Evolutionary conservation across 192 early-diverging fungal genomes (phyloP), one percentile per base, ranked within the genome.

Genomic region (Paraglomus occultum): DNA sequence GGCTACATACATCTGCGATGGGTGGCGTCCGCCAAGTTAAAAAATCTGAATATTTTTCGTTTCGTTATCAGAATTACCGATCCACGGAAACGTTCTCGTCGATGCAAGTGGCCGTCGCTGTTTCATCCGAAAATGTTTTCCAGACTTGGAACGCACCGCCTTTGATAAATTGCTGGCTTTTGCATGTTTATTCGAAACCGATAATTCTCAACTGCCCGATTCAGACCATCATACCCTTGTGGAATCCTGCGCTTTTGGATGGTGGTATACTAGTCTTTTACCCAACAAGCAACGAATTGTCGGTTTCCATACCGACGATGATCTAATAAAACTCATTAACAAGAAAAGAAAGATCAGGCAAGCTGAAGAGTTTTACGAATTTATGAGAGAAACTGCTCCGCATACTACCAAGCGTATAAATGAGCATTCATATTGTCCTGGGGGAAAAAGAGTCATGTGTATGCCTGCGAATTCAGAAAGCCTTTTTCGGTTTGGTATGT

Each of bases 21-120:
- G 20, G 38, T 60, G n/a, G 44, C 17, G 17, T 58, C 7, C 40
- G 31, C 31, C 40, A 31, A 22, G 9, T 31, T 22, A 39, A 0
- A 12, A 12, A 43, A 20, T 12, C 6, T 22, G 46, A 17, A n/a
- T n/a, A n/a, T n/a, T n/a, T n/a, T n/a, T n/a, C n/a, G n/a, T n/a
- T n/a, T n/a, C n/a, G n/a, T n/a, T n/a, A n/a, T n/a, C n/a, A n/a
- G n/a, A n/a, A n/a, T n/a, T n/a, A n/a, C n/a, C n/a, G n/a, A 43
- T 66, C 22, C n/a, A 66, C 7, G 65, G 65, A 44, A 67, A 52
- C 17, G 45, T 54, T 18, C n/a, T 67, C 6, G 17, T 67, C 18
- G 65, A 67, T 44, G 65, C 65, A 67, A 67, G 65, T 54, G 65
- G 65, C 3, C 65, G 65, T 20, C 65, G 50, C 8, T 67, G 65